Evolutionary conservation across 768 basidiomycete genomes (phyloP), one percentile per base, ranked within the genome.

Genomic region (Calocera viscosa): DNA sequence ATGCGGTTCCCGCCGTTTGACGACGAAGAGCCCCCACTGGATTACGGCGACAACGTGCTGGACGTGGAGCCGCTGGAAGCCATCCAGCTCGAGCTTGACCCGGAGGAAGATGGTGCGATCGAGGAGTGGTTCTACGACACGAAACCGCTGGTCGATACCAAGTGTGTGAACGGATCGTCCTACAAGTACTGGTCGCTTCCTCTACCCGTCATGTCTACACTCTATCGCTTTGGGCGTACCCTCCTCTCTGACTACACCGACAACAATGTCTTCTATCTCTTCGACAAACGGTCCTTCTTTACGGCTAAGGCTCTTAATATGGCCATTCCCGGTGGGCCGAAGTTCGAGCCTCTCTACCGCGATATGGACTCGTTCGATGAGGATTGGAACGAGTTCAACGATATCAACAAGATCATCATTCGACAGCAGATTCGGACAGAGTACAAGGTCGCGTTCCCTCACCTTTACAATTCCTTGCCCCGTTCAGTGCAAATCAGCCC

Each of bases 1-100:
- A 97, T 99, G 94, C 87, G 95, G 26, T 99, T 98, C 79, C 96
- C 96, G 26, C 96, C 95, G 0, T 99, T 98, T 74, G 96, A 99
- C 74, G 96, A 98, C 74, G 95, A 99, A 78, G 96, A 99, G 73
- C 96, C 96, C 10, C 96, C 96, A 1, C 83, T 97, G 76, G 96
- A 99, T 75, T 99, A 99, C 73, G 96, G 96, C 65, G 96, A 99
- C 81, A 99, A 99, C 76, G 89, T 99, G 12, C 79, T 99, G 72
- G 96, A 99, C 73, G 94, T 97, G 11, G 96, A 99, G 60, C 96
- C 96, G 47, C 81, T 99, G 65, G 96, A 99, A 76, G 91, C 94
- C 24, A 99, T 99, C 72, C 96, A 98, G 77, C 80, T 98, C 66
- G 96, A 99, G 71, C 79, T 99, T 38, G 96, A 99, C 72, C 77